Base-by-base conservation (phyloP, 768 basidiomycete genomes). In the Tulasnella sp. region DNA sequence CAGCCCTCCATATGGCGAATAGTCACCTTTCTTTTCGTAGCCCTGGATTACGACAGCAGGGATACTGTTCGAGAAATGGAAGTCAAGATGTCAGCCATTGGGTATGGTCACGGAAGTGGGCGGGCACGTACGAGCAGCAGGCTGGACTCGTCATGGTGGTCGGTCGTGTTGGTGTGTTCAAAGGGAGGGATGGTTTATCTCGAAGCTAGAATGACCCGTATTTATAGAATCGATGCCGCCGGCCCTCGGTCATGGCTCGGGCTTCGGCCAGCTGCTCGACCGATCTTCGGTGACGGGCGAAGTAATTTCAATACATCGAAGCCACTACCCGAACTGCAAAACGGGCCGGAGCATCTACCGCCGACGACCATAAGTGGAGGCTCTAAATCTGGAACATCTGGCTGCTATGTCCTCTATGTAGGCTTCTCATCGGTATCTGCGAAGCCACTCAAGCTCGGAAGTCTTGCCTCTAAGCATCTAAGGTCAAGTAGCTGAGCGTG, bases 1-100 rank as follows among this genome's bases (percentile, higher is more conserved):
- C 11, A 73, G 29, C 11, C 72, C 72, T 0, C 72, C 72, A 46
- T 42, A 73, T 3, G 72, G 35, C n/a, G 40, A 26, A n/a, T 16
- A 73, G n/a, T 73, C 72, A n/a, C 72, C 72, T 42, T 73, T 73
- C 16, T 40, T 29, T 13, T 29, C 46, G 39, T 73, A 73, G 16
- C 46, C 72, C 44, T 46, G 40, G 13, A 46, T 73, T 40, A 73
- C 20, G 26, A 73, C 39, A 16, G 72, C 39, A 16, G 72, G 72
- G n/a, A 73, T 46, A 5, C 72, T 73, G 39, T 32, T 42, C 11
- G 46, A 51, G 51, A 7, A 44, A 23, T 20, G 20, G 20, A 9
- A 51, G 32, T 29, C 29, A 67, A 13, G 0, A 29, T 16, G 61
- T 67, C 11, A 67, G 10, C 23, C 51, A 51, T 10, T 3, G 44